Evolutionary conservation across 495 filamentous ascomycete genomes (phyloP), one percentile per base, ranked within the genome.

Genomic region (Tuber aestivum): DNA sequence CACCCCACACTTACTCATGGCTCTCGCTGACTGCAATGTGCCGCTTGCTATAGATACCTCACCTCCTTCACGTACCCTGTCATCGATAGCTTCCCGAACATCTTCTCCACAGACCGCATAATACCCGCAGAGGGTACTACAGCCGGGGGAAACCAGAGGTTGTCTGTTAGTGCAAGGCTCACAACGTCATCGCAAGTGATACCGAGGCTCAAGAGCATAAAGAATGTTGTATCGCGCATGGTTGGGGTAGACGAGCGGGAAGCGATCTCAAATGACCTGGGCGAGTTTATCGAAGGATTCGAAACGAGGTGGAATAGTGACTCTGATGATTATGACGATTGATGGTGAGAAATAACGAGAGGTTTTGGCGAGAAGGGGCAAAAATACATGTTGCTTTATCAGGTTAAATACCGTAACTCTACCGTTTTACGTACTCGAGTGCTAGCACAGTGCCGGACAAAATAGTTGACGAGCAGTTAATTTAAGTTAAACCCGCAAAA

Each of bases 241-340:
- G 86, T 93, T 41, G 87, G 87, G 4, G 80, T 97, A 12, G 92
- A 94, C 75, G 94, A 97, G 78, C 88, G 92, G 18, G 95, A 99
- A 84, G 87, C 86, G 20, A 86, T 99, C 45, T 87, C 89, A 9
- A 94, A 97, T 79, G 91, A 93, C n/a, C 86, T 99, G 41, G 90
- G 90, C 69, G 92, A 92, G 79, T 91, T 97, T 75, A 89, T 91
- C 18, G 95, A 97, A 81, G 91, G 90, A 75, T 98, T 97, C 82
- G 90, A 93, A 80, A 92, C 94, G 71, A 95, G 94, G 1, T 98
- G 94, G 93, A 89, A 90, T 50, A 94, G 92, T 84, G 94, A 90
- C 73, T 92, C 89, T 70, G 94, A 97, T 70, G 90, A 90, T 18
- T 93, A 92, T 50, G 92, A 94, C 77, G 94, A 95, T 77, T 91